phyloP scores from a whole-genome alignment of 192 early-diverging fungal genomes.

The Coemansia javaensis region DNA sequence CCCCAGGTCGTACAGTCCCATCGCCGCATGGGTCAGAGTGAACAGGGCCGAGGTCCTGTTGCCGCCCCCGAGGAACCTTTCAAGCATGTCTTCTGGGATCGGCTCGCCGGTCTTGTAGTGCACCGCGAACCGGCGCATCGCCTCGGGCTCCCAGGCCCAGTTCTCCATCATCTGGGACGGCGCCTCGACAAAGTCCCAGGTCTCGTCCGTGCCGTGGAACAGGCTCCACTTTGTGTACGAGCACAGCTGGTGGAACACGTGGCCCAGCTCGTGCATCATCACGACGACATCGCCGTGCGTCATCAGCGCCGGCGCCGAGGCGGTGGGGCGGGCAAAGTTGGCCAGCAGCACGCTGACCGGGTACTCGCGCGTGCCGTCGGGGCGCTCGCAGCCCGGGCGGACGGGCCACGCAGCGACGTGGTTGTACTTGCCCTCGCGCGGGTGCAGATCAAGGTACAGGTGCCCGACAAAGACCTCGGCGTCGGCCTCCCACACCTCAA shows the following conservation, averaged over 20 bases:
- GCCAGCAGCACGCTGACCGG: conserved; percentile 60
- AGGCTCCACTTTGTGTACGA: conserved; percentile 58
- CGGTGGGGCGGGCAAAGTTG: conserved; percentile 55
- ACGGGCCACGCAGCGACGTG: conserved; percentile 54
- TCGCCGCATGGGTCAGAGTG: conserved; percentile 62
- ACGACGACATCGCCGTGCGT: no score
- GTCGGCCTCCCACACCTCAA: no score
- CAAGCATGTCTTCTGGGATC: conserved; percentile 60
- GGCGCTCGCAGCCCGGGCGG: conserved; percentile 1
- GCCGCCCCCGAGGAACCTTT: conserved; percentile 55
- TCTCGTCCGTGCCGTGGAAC: conserved; percentile 63
- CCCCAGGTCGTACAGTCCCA: conserved; percentile 64
- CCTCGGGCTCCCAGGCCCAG: no score
- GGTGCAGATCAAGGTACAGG: conserved; percentile 67
- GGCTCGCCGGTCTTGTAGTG: no score
- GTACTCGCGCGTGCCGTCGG: no score
- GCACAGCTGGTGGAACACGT: conserved; percentile 58
- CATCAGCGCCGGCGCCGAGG: no score
- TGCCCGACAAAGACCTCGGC: no score
- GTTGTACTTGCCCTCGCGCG: conserved; percentile 59
- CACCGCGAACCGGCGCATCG: no score
- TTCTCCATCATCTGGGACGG: conserved; percentile 81
- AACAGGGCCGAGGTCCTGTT: conserved; percentile 61
- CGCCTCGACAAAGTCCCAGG: conserved; percentile 78
- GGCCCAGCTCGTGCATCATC: conserved; percentile 78